phyloP scores from a whole-genome alignment of 352 stramenopile genomes.

The Globisporangium echinulatum region DNA sequence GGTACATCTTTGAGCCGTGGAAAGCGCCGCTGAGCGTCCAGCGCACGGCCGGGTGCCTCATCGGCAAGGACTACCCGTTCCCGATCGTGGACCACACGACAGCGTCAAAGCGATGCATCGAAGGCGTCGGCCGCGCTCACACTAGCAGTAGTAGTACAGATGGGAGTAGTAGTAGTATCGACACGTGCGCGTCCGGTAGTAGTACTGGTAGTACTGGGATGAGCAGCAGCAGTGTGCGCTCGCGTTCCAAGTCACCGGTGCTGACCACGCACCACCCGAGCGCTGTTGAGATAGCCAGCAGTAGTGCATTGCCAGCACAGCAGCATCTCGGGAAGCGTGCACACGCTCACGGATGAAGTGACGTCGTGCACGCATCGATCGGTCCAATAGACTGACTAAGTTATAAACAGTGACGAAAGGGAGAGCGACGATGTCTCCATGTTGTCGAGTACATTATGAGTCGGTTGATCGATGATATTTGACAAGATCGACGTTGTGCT shows the following conservation, averaged over 20 bases:
- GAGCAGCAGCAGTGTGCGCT: background rate
- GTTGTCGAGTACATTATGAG: no score
- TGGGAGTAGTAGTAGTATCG: background rate
- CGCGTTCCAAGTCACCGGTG: background rate
- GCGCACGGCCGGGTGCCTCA: conserved; percentile 73
- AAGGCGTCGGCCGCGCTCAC: conserved; percentile 69
- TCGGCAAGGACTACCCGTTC: conserved; percentile 93
- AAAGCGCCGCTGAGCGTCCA: conserved; percentile 88
- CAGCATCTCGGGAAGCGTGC: background rate
- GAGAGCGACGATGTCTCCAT: no score
- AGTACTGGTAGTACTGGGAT: background rate
- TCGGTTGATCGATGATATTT: no score
- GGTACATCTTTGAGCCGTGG: conserved; percentile 98
- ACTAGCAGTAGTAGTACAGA: background rate
- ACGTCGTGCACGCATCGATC: background rate
- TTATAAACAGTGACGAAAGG: no score
- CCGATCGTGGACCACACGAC: conserved; percentile 92
- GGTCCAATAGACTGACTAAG: no score
- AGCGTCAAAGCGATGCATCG: conserved; percentile 89
- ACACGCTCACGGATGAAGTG: conserved; percentile 6
- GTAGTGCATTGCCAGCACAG: background rate
- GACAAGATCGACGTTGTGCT: no score
- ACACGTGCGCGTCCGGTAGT: background rate
- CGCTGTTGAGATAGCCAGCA: background rate
- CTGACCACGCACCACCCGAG: background rate